phyloP scores from a whole-genome alignment of 163 green algal genomes.

The Dunaliella salina region DNA sequence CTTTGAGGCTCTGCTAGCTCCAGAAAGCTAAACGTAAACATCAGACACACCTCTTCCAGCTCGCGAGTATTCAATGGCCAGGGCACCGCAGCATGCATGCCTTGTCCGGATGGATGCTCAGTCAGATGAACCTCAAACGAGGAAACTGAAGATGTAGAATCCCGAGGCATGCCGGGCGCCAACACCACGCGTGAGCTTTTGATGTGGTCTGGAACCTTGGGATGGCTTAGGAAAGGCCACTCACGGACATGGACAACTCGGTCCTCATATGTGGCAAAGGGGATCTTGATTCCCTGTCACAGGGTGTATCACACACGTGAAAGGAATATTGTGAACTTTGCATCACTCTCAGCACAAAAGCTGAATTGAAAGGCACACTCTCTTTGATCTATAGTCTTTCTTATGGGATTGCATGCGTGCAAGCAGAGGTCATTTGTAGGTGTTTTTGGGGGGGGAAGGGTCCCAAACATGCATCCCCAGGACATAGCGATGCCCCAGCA shows the following conservation, averaged over 20 bases:
- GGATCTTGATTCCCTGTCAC: background rate
- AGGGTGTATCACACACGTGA: too few species aligned
- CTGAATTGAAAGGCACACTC: too few species aligned
- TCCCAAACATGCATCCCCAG: too few species aligned
- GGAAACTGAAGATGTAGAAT: background rate
- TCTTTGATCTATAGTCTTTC: too few species aligned
- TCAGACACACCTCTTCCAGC: background rate
- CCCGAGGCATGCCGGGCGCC: background rate
- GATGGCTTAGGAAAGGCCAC: background rate
- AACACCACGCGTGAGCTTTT: background rate
- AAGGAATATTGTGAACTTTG: too few species aligned
- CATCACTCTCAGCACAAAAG: too few species aligned
- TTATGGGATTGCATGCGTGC: too few species aligned
- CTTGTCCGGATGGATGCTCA: background rate
- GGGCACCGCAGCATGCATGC: background rate
- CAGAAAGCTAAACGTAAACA: background rate
- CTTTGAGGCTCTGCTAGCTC: too few species aligned
- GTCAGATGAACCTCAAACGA: background rate
- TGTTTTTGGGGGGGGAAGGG: too few species aligned
- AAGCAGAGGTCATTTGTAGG: too few species aligned
- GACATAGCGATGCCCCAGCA: too few species aligned
- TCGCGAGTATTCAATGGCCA: slow-evolving; percentile 8
- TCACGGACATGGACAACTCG: background rate
- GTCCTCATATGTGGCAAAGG: background rate
- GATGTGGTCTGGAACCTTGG: slow-evolving; percentile 1